Evolutionary conservation across 306 rosid genomes (phyloP).

Genomic region (Glycyrrhiza uralensis): DNA sequence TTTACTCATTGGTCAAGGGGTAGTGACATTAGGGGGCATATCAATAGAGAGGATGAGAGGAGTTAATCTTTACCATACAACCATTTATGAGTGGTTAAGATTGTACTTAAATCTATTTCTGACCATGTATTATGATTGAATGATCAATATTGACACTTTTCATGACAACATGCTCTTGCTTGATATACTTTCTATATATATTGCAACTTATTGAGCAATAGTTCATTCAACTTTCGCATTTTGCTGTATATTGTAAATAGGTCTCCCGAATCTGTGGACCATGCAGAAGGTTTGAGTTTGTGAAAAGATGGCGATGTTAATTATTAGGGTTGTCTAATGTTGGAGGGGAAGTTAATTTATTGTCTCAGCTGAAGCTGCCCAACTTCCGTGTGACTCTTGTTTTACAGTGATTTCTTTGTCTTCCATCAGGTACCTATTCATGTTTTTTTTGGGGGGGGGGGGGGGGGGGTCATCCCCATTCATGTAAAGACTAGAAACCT

Average conservation of each 20-base stretch:
- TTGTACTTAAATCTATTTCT: background rate
- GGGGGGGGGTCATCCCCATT: constrained; percentile 7
- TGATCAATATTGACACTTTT: background rate
- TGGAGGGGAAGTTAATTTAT: background rate
- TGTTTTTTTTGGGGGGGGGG: background rate
- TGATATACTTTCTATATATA: background rate
- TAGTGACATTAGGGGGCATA: background rate
- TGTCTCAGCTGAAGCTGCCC: constrained; percentile 16
- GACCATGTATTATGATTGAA: background rate
- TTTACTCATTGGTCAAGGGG: background rate
- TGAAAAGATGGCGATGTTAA: background rate
- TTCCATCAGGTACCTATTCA: background rate
- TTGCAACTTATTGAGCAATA: background rate
- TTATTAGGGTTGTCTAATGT: background rate
- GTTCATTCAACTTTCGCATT: constrained; percentile 18
- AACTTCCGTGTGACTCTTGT: background rate
- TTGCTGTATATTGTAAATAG: background rate
- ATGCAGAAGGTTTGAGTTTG: background rate
- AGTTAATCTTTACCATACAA: background rate
- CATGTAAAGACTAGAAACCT: constrained; percentile 15
- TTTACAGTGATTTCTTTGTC: background rate
- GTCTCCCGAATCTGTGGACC: background rate
- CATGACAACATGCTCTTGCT: background rate
- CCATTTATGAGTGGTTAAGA: background rate
- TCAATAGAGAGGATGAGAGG: background rate